These are phyloP conservation scores for Pseudogymnoascus sp. DNA, from an alignment of 2,329 filamentous ascomycete genomes.

Conservation along the genomic window DNA sequence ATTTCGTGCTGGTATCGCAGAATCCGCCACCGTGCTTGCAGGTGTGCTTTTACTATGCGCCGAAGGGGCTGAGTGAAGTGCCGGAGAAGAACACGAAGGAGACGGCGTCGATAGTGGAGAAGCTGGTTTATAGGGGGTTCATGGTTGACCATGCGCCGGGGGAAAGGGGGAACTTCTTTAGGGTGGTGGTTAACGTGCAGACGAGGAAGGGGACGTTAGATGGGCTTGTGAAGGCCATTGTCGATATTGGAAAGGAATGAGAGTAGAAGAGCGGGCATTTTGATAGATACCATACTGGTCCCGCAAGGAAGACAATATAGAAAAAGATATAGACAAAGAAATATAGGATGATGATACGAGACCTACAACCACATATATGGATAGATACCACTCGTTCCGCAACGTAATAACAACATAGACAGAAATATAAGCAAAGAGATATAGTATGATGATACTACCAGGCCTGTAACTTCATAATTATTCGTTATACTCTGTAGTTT, in stretches of 20 bases:
- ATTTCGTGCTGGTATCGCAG: constrained; percentile 66
- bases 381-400: too few relatives aligned
- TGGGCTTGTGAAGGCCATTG: constrained; percentile 53
- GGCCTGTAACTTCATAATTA: neutral
- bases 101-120: constrained; percentile 48
- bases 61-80: constrained; percentile 42
- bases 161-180: constrained; percentile 56
- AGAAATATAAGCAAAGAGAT: neutral
- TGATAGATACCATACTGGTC: too few relatives aligned
- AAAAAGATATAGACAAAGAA: neutral
- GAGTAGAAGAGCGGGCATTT: neutral
- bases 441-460: neutral
- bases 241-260: constrained; percentile 26
- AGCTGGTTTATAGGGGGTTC: constrained; percentile 52
- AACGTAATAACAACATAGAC: neutral
- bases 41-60: constrained; percentile 86
- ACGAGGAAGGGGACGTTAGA: constrained; percentile 55
- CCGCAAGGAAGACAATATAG: neutral
- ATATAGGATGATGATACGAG: neutral
- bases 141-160: constrained; percentile 54
- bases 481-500: neutral
- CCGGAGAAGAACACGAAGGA: constrained; percentile 42
- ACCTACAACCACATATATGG: neutral
- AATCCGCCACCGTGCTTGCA: constrained; percentile 83
- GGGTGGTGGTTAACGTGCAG: constrained; percentile 59